Evolutionary conservation across 225 moss, liverwort and hornwort genomes (phyloP).

Genomic region (Anthoceros angustus): DNA sequence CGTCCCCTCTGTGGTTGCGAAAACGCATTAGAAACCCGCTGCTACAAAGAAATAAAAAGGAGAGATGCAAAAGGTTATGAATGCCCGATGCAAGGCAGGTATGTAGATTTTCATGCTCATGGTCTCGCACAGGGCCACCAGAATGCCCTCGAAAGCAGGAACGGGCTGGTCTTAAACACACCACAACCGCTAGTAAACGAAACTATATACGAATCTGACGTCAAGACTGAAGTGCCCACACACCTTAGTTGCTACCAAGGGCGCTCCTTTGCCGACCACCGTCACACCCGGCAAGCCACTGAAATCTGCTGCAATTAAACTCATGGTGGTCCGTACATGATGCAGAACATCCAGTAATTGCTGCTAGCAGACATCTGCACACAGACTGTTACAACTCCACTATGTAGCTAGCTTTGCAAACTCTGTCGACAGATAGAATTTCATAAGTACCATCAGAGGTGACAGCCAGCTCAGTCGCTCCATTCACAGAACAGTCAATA

Average conservation of each 20-base stretch:
- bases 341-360: slow-evolving; percentile 79
- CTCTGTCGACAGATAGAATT: too few species aligned
- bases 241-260: slow-evolving; percentile 94
- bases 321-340: slow-evolving; percentile 69
- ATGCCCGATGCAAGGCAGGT: too few species aligned
- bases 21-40: not conserved
- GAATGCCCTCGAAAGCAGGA: too few species aligned
- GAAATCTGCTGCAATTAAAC: slow-evolving; percentile 79
- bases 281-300: slow-evolving; percentile 80
- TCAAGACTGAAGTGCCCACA: too few species aligned
- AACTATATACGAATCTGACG: not conserved
- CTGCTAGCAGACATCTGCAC: slow-evolving; percentile 22
- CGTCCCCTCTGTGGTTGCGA: not conserved
- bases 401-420: too few species aligned
- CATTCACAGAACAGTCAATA: not conserved
- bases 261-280: slow-evolving; percentile 62
- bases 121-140: not conserved
- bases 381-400: not conserved
- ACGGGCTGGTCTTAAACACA: too few species aligned
- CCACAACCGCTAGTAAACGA: not conserved
- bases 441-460: not conserved
- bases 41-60: not conserved
- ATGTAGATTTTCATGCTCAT: too few species aligned
- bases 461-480: not conserved
- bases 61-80: too few species aligned